Percentiles rank a stretch among this genome's conserved stretches.
phyloP scores from a whole-genome alignment of 2,329 filamentous ascomycete species.

The Colletotrichum musicola region DNA sequence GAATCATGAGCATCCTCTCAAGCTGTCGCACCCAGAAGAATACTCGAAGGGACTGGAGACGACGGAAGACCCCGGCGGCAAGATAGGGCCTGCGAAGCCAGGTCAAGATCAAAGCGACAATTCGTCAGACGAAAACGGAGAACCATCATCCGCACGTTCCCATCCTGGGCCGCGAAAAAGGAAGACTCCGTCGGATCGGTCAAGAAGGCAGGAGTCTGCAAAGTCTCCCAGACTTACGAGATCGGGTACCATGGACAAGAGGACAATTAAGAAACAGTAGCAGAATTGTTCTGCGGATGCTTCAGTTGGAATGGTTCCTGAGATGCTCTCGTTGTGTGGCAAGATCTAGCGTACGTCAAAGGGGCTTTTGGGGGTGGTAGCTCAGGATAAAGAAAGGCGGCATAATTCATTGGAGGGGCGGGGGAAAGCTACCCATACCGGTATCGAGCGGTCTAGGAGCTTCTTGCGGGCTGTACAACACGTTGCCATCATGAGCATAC shows the following conservation, averaged over 20 bases:
- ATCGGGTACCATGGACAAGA: not conserved
- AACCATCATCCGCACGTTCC: not conserved
- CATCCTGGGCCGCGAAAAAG: not conserved
- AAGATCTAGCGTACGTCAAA: too few relatives aligned
- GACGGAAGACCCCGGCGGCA: not conserved
- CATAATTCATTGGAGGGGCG: too few relatives aligned
- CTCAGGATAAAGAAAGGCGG: too few relatives aligned
- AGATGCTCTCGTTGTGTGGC: not conserved
- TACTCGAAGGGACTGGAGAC: not conserved
- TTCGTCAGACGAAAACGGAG: not conserved
- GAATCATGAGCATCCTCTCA: not conserved
- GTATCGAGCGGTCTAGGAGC: too few relatives aligned
- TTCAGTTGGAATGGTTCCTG: not conserved
- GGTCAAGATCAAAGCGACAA: not conserved
- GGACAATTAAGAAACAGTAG: conserved; percentile 3
- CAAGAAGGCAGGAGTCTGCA: too few relatives aligned
- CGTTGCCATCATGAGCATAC: too few relatives aligned
- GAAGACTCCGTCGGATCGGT: not conserved
- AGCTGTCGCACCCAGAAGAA: not conserved
- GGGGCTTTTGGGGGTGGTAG: too few relatives aligned
- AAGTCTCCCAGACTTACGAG: not conserved
- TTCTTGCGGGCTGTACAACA: too few relatives aligned
- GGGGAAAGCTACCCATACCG: too few relatives aligned
- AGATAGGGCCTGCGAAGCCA: not conserved
- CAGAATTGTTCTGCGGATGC: not conserved